Evolutionary conservation across 345 rosid species (phyloP), one percentile per base, ranked within the genome.

Genomic region (Hibiscus mutabilis): DNA sequence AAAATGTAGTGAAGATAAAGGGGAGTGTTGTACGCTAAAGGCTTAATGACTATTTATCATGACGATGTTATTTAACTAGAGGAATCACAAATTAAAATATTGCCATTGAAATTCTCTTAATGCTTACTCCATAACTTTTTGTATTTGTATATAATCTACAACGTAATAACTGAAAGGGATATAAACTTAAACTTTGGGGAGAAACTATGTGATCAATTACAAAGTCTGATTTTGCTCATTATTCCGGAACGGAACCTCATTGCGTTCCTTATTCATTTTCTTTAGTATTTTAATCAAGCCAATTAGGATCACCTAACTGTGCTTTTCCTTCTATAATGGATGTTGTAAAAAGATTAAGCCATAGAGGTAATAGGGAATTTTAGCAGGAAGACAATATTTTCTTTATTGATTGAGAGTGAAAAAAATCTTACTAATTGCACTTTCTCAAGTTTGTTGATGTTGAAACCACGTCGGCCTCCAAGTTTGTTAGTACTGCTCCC

Each of bases 381-480:
- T 44, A 44, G 49, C 49, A 44, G 13, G 49, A 44, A 44, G 49
- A 44, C 13, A 13, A 44, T 9, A 44, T 44, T 44, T 44, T 44
- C 49, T 44, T 44, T 44, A 44, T 44, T 44, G 9, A 44, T 44
- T 10, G 49, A 18, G 13, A 71, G 53, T 15, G 15, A 27, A 77
- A 77, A 11, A 66, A 72, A 71, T 69, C 88, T 86, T 70, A 94
- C 96, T 86, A 94, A 73, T 83, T 94, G 98, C 82, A 94, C 90
- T 87, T 88, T 94, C 83, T 88, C 98, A 31, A 89, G 89, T 84
- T 91, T 94, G 80, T 82, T 93, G 81, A 87, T 85, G 79, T 73
- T 83, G 66, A 97, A 79, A 75, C 93, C 88, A 70, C 93, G 94
- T 70, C 96, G 93, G 73, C 80, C 88, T 77, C 90, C 90, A 82